Evolutionary conservation across 305 asterid species (phyloP).

Genomic region (Fraxinus dipetala): DNA sequence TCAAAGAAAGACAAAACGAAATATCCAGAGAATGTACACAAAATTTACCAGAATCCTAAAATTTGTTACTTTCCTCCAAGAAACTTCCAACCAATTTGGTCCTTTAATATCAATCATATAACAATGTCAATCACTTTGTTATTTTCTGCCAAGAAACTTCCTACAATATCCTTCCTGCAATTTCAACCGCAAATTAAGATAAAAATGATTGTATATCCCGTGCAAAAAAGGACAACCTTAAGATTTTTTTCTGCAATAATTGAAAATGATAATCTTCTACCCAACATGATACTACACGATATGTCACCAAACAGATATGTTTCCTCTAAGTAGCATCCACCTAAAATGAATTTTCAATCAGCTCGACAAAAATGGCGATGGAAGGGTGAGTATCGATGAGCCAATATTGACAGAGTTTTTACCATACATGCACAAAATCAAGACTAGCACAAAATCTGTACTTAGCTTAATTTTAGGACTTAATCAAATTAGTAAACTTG

Average conservation of each 20-base stretch:
- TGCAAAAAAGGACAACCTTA: background rate
- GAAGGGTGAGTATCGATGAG: slow-evolving; percentile 2
- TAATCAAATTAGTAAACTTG: no score
- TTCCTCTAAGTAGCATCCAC: background rate
- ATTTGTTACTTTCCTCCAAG: no score
- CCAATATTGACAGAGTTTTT: background rate
- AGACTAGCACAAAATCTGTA: no score
- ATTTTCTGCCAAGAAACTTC: background rate
- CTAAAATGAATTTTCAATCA: background rate
- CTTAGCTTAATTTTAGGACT: no score
- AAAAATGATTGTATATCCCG: background rate
- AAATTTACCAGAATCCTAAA: no score
- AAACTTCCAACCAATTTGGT: background rate
- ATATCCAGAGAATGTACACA: no score
- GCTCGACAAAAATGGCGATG: slow-evolving; percentile 12
- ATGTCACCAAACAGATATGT: background rate
- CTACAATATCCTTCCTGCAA: no score
- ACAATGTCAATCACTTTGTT: background rate
- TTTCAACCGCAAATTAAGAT: background rate
- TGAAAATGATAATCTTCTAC: background rate
- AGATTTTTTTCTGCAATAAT: background rate
- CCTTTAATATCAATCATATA: no score
- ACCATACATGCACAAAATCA: no score
- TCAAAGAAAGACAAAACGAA: no score
- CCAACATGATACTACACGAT: background rate